Base-by-base conservation (phyloP, 169 alveolate genomes). In the Plasmodium malariae region DNA sequence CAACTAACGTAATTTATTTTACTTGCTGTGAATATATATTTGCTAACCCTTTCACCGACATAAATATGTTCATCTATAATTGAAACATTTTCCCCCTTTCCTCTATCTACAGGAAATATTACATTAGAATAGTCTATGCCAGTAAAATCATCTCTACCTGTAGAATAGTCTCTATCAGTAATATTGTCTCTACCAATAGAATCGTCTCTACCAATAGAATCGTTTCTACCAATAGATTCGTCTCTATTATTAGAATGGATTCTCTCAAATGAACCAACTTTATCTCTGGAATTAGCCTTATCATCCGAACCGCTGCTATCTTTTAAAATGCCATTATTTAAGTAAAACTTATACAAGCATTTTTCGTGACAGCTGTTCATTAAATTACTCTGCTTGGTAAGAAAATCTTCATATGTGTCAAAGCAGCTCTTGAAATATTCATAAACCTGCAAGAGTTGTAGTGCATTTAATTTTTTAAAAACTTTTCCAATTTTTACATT, bases 341-440 rank as follows among this genome's bases (percentile, higher is more conserved):
- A 45, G 28, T 69, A 78, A 51, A 62, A 69, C 51, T 78, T 24
- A 63, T 78, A 63, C 28, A 78, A 43, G 34, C 43, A 24, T 37
- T 43, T 45, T 45, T 63, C 55, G 30, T 63, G 69, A 36, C 63
- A 36, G n/a, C 49, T 40, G 32, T 6, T 73, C 17, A 57, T 60
- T 54, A 78, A 34, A 3, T 7, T 36, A 6, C 40, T 14, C 19
- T 78, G 43, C 32, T 34, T 65, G 12, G 54, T 17, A 57, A 78
- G 6, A 78, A 78, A 78, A 49, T 62, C 74, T 1, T 78, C 89
- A 63, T 78, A 63, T n/a, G 89, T 43, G 36, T 12, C 51, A 78
- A 78, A 78, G n/a, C 43, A 45, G 37, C 19, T 78, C 40, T 78
- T 78, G 32, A 78, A 78, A 43, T 78, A 48, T 37, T 78, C 89